Evolutionary conservation across 495 filamentous ascomycete species (phyloP).

Genomic region (Daldinia decipiens): DNA sequence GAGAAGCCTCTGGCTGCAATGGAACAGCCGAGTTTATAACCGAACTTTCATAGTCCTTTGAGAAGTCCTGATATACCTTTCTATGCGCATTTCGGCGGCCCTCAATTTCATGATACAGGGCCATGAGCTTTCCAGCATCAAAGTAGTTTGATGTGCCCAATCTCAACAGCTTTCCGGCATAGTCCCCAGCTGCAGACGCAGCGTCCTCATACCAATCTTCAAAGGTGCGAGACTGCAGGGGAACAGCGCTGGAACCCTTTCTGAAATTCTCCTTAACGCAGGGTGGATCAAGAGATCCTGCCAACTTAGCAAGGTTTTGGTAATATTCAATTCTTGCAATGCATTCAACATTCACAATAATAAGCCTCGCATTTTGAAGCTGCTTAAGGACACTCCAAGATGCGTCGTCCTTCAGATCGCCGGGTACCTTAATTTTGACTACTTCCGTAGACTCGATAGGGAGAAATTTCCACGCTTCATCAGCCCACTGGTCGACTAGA

Average conservation of each 20-base stretch:
- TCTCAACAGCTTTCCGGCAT: conserved; percentile 39
- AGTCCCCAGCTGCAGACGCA: conserved; percentile 47
- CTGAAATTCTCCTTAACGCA: conserved; percentile 23
- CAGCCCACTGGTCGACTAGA: conserved; percentile 73
- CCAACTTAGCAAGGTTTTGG: conserved; percentile 50
- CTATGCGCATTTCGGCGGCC: neutral
- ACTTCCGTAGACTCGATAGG: conserved; percentile 49
- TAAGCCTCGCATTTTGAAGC: conserved; percentile 63
- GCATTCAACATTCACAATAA: conserved; percentile 63
- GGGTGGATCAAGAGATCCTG: conserved; percentile 61
- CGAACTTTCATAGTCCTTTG: neutral
- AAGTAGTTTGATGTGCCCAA: neutral
- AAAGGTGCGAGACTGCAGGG: conserved; percentile 55
- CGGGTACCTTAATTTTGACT: conserved; percentile 51
- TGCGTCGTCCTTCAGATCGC: conserved; percentile 46
- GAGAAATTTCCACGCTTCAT: conserved; percentile 69
- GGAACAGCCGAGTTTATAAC: neutral
- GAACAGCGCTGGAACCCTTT: neutral
- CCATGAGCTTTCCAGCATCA: neutral
- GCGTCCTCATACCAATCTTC: conserved; percentile 64
- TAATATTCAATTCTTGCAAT: conserved; percentile 53
- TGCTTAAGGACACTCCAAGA: conserved; percentile 43
- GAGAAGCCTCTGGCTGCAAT: neutral
- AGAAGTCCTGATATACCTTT: neutral
- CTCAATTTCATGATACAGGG: neutral